Base-by-base conservation (phyloP, 2,329 filamentous ascomycete genomes). In the Akanthomyces muscarius region DNA sequence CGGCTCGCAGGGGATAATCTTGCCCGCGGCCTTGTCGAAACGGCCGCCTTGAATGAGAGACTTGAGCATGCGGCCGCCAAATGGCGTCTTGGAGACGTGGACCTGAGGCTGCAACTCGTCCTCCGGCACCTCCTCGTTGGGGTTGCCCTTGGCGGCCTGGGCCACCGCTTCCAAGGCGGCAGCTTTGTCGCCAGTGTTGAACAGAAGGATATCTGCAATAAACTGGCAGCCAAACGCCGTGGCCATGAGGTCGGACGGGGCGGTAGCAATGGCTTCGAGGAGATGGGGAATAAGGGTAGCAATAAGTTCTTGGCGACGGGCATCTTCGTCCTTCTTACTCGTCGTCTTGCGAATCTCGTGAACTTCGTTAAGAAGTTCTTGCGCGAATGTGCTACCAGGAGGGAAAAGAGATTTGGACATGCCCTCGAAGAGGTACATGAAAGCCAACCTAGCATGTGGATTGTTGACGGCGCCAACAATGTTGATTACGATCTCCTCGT, bases 181-280 rank as follows among this genome's bases (percentile, higher is more conserved):
- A n/a, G 80, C 78, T 78, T 94, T 94, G 73, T 96, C 89, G 30
- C 89, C 91, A 25, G 85, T 81, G 21, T 88, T 86, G 28, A 86
- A 87, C 53, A 98, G 85, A 1, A 99, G 81, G 18, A 92, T 88
- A 71, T 97, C 92, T 0, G 87, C 83, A 58, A 98, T 84, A 71
- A 96, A 89, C 69, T 97, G 93, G 74, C 90, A 92, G 14, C 94
- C 95, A 68, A 95, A 95, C 21, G 88, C 88, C 11, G 89, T 90
- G 28, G 86, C 79, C 2, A 90, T 83, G 23, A 99, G 82, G 44
- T 89, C 85, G 3, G 81, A 77, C 1, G 92, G 85, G 28, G 88
- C 84, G 1, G 86, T 80, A 1, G 86, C 83, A 64, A 98, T 89
- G 45, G 91, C 86, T 50, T 87, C 83, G 36, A 99, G 81, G 3